Evolutionary conservation across 108 stramenopile genomes (phyloP).

Genomic region (Nitzschia putrida): DNA sequence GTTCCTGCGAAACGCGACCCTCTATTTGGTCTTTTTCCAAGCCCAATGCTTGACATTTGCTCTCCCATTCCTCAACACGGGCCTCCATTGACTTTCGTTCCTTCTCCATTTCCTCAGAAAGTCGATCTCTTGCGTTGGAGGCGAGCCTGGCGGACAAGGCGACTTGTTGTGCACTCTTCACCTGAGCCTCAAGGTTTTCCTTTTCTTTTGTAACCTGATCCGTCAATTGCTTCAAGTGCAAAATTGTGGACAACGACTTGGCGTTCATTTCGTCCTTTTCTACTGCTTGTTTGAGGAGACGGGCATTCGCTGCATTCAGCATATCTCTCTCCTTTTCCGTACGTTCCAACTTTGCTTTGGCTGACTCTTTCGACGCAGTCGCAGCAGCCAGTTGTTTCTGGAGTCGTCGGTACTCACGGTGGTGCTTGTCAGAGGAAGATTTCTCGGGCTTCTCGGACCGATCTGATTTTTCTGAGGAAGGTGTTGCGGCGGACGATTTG

Average conservation of each 20-base stretch:
- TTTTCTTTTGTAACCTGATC: slow-evolving; percentile 73
- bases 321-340: slow-evolving; percentile 74
- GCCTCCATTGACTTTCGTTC: slow-evolving; percentile 47
- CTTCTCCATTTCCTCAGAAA: slow-evolving; percentile 72
- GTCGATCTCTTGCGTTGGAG: slow-evolving; percentile 76
- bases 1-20: slow-evolving; percentile 48
- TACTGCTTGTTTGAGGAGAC: slow-evolving; percentile 72
- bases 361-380: slow-evolving; percentile 67
- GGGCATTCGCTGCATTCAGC: slow-evolving; percentile 65
- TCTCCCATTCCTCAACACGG: slow-evolving; percentile 42
- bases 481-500: slow-evolving; percentile 17
- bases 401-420: slow-evolving; percentile 59
- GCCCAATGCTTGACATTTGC: slow-evolving; percentile 35
- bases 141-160: slow-evolving; percentile 77
- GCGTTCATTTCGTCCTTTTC: slow-evolving; percentile 92
- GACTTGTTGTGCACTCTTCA: slow-evolving; percentile 76
- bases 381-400: slow-evolving; percentile 76
- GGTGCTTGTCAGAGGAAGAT: slow-evolving; percentile 54
- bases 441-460: slow-evolving; percentile 35
- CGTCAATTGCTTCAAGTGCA: slow-evolving; percentile 79
- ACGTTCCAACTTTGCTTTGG: slow-evolving; percentile 75
- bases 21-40: slow-evolving; percentile 43
- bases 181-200: slow-evolving; percentile 68
- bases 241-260: slow-evolving; percentile 79
- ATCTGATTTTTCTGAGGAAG: slow-evolving; percentile 22